A percentile compares a stretch with the other conserved stretches of the same genome.
Conservation (phyloP, 1,139 yeast species). For the Yamadazyma friedrichii region DNA sequence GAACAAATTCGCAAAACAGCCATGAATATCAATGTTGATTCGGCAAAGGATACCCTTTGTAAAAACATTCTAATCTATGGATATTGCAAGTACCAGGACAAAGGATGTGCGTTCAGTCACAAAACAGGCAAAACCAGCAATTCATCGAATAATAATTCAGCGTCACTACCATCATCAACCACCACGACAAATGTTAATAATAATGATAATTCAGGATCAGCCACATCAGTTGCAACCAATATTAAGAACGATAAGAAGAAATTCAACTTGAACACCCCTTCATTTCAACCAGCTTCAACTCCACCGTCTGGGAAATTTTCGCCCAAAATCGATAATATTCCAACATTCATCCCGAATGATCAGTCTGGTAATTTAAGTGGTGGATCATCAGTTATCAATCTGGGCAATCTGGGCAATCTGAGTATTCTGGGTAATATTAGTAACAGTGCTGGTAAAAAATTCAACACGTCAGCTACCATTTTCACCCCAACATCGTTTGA, state of each 20-base stretch:
- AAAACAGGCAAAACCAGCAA: slow-evolving; percentile 10
- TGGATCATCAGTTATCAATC: background rate
- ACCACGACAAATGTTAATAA: background rate
- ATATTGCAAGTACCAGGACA: slow-evolving; percentile 83
- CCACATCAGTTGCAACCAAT: slow-evolving; percentile 7
- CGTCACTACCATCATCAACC: slow-evolving; percentile 8
- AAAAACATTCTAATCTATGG: slow-evolving; percentile 85
- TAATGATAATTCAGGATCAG: too few relatives aligned
- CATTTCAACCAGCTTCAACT: slow-evolving; percentile 53
- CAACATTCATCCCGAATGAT: slow-evolving; percentile 52
- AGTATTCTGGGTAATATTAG: slow-evolving; percentile 9
- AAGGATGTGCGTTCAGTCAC: slow-evolving; percentile 86
- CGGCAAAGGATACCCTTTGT: slow-evolving; percentile 80
- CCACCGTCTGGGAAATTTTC: slow-evolving; percentile 46
- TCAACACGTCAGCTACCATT: slow-evolving; percentile 34
- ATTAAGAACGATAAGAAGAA: slow-evolving; percentile 21
- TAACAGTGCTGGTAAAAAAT: slow-evolving; percentile 19
- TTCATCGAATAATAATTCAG: background rate
- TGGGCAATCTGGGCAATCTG: background rate
- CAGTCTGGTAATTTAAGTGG: background rate
- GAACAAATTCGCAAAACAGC: slow-evolving; percentile 1
- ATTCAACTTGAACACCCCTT: slow-evolving; percentile 63
- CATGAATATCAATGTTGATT: slow-evolving; percentile 47
- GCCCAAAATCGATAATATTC: slow-evolving; percentile 55
- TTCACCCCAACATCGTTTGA: slow-evolving; percentile 31